Evolutionary conservation across 495 filamentous ascomycete species (phyloP), one percentile per base, ranked within the genome.

Genomic region (Tricharina praecox): DNA sequence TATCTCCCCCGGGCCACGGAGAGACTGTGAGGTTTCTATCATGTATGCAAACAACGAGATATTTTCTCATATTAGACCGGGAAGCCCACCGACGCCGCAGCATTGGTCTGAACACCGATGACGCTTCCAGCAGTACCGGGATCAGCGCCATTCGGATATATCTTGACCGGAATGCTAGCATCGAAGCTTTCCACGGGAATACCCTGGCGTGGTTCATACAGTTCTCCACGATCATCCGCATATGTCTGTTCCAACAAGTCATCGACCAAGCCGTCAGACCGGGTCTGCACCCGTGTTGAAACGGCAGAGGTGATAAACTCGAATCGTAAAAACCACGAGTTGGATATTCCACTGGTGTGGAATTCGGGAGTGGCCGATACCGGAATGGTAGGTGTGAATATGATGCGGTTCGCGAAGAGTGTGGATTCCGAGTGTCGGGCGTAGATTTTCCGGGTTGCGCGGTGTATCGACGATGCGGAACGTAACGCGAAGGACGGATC

Each of bases 311-410:
- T 82, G 9, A 93, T 81, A 62, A 97, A 95, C 63, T 96, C 87
- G 43, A 96, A 73, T 1, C 81, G 67, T 9, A 97, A 62, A 63
- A 77, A 79, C 90, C 90, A 97, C 50, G 81, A 80, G 25, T 87
- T 66, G 49, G 75, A 79, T 1, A 97, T 75, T 3, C 84, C 86
- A 40, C 74, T 88, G 1, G 90, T 97, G 9, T 85, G 70, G 55
- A 96, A 90, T 41, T 85, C 81, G 0, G 90, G 92, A 5, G 85
- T 93, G 7, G 82, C 82, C 20, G 68, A 66, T 15, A 76, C 66
- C 1, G 92, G 92, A 26, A 97, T 82, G 0, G 81, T 79, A 2
- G 82, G 81, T 13, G 67, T 75, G 57, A 95, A 93, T 2, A 81
- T 73, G 0, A 88, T 66, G n/a, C 84, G 70, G 7, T 77, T 69